Base-by-base conservation (phyloP, 2,329 filamentous ascomycete genomes). In the Cladosporium sp. region DNA sequence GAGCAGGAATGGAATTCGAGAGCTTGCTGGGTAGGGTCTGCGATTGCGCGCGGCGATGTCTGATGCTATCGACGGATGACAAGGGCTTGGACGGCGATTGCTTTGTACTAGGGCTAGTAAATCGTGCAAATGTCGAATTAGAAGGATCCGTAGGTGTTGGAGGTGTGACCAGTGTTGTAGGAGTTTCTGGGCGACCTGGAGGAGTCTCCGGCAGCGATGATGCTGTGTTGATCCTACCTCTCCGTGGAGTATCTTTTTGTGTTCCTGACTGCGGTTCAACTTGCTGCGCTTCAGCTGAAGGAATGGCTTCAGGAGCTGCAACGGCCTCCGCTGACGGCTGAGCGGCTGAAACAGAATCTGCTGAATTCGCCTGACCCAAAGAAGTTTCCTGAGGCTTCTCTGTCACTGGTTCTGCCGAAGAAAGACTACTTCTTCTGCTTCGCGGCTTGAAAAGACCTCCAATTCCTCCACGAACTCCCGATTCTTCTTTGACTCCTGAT, bases 1-100 rank as follows among this genome's bases (percentile, higher is more conserved):
- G 90, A 68, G 86, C 87, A 63, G 86, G 84, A 69, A 88, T 88
- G 58, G 88, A 88, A 69, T 86, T 93, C 34, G 93, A 96, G 43
- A 97, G 84, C 79, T 96, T 97, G 84, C 93, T 97, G 34, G 93
- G 93, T 13, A 74, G 58, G 49, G 69, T 75, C 13, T 70, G 71
- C 21, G 73, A 75, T 54, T 76, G 74, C 11, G 71, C 72, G 48
- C 74, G 71, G 11, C 74, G 71, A 57, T 74, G 72, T 56, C 72
- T 65, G 26, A 75, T 73, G 62, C 73, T 75, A n/a, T 76, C 74
- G 4, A 72, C 68, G 1, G 74, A 71, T 63, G 65, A 73, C 7
- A 71, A 64, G 34, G 68, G 65, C 7, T 53, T 58, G 18, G 39
- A 23, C 8, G 51, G 32, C 11, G 62, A 59, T 16, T 64, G 62